Conservation (phyloP, 768 basidiomycete species). For the Tulasnella sp. region DNA sequence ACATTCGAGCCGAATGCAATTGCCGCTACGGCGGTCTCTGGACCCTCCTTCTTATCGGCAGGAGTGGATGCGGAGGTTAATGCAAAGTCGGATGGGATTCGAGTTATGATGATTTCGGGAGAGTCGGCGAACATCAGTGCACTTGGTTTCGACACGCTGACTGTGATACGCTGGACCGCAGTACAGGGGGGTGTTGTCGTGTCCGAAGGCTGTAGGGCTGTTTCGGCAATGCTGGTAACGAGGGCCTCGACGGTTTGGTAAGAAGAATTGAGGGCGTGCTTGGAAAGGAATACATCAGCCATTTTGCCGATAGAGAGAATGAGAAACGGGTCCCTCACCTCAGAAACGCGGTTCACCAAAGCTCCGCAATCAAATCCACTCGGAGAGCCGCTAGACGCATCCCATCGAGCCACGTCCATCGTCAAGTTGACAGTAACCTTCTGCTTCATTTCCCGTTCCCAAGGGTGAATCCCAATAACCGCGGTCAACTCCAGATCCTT, state of each 20-base stretch:
- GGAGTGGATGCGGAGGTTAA: neutral
- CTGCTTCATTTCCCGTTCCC: slow-evolving; percentile 69
- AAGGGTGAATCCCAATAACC: slow-evolving; percentile 69
- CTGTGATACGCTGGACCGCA: slow-evolving; percentile 46
- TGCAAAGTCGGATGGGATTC: slow-evolving; percentile 42
- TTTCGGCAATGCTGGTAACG: slow-evolving; percentile 58
- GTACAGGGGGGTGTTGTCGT: slow-evolving; percentile 38
- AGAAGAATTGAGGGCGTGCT: slow-evolving; percentile 56
- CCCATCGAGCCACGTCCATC: slow-evolving; percentile 41
- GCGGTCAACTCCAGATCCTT: slow-evolving; percentile 54
- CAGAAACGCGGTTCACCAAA: slow-evolving; percentile 46
- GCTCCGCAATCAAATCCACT: slow-evolving; percentile 48
- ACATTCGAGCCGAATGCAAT: slow-evolving; percentile 91
- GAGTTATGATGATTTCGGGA: slow-evolving; percentile 64
- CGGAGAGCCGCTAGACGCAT: slow-evolving; percentile 34
- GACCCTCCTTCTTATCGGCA: neutral
- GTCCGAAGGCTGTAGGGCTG: slow-evolving; percentile 45
- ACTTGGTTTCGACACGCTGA: slow-evolving; percentile 71
- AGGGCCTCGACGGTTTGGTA: slow-evolving; percentile 73
- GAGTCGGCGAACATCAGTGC: slow-evolving; percentile 70
- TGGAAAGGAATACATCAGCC: slow-evolving; percentile 33
- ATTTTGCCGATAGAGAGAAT: neutral
- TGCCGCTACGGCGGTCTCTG: slow-evolving; percentile 48
- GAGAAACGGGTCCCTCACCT: slow-evolving; percentile 43
- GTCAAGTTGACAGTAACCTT: slow-evolving; percentile 57